A percentile compares a stretch with the other conserved stretches of the same genome.
These are phyloP conservation scores for Ophiostoma perfectum DNA, from an alignment of 2,329 filamentous ascomycete species.

Conservation along the genomic window DNA sequence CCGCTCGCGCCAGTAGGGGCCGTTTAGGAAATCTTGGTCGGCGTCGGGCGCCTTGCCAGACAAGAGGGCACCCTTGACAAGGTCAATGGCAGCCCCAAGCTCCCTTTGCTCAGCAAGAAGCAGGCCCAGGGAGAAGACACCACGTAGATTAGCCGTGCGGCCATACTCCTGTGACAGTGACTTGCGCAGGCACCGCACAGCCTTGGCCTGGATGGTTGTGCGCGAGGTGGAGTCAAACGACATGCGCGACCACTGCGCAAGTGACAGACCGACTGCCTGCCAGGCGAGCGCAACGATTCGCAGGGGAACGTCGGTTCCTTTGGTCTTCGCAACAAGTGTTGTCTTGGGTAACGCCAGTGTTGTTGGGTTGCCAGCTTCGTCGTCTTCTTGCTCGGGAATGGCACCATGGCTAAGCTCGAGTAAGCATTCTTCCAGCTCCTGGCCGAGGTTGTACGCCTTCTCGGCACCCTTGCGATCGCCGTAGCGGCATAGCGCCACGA, in stretches of 20 bases:
- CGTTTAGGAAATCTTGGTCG: slow-evolving; percentile 41
- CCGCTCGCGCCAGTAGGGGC: slow-evolving; percentile 57
- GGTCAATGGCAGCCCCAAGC: slow-evolving; percentile 71
- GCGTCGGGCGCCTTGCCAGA: slow-evolving; percentile 47
- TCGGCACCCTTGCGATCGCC: slow-evolving; percentile 69
- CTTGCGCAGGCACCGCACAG: slow-evolving; percentile 68
- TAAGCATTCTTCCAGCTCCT: slow-evolving; percentile 70
- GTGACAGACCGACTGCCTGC: slow-evolving; percentile 77
- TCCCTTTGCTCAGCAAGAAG: slow-evolving; percentile 85
- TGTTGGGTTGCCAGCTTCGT: background rate
- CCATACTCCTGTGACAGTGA: slow-evolving; percentile 64
- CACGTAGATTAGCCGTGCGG: slow-evolving; percentile 64
- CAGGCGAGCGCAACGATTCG: slow-evolving; percentile 65
- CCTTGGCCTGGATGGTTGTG: slow-evolving; percentile 68
- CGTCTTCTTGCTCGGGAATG: slow-evolving; percentile 33
- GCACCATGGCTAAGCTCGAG: slow-evolving; percentile 44
- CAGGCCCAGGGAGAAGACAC: slow-evolving; percentile 74
- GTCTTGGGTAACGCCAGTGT: slow-evolving; percentile 1
- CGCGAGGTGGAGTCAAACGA: slow-evolving; percentile 71
- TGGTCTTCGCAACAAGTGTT: slow-evolving; percentile 27
- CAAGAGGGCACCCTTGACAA: slow-evolving; percentile 70
- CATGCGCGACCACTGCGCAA: slow-evolving; percentile 79
- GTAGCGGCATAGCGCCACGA: slow-evolving; percentile 76
- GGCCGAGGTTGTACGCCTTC: slow-evolving; percentile 66
- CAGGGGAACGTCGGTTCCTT: slow-evolving; percentile 43